Conservation (phyloP, 345 rosid species). For the Lepidium africanum region DNA sequence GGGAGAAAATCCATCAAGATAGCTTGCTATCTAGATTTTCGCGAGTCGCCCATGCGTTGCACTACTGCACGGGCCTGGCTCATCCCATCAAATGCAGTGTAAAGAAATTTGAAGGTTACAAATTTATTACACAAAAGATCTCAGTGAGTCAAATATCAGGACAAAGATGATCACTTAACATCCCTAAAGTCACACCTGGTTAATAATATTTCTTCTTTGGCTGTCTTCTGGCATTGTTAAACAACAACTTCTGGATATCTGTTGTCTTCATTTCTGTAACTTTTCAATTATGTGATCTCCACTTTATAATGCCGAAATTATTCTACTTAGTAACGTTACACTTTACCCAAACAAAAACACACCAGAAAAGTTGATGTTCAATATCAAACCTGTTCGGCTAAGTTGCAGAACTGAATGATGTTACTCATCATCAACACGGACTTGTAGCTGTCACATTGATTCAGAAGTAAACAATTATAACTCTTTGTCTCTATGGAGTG, state of each 20-base stretch:
- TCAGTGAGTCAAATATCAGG: too few relatives aligned
- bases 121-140: too few relatives aligned
- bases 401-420: slow-evolving; percentile 61
- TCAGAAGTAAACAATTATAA: background rate
- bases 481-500: too few relatives aligned
- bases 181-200: too few relatives aligned
- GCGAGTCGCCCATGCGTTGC: background rate
- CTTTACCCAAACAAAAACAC: too few relatives aligned
- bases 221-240: background rate
- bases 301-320: too few relatives aligned
- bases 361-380: background rate
- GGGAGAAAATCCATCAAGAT: background rate
- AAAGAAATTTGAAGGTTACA: too few relatives aligned
- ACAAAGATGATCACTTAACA: too few relatives aligned
- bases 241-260: slow-evolving; percentile 6
- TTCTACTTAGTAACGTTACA: too few relatives aligned
- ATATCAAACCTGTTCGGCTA: slow-evolving; percentile 77
- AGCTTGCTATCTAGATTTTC: background rate
- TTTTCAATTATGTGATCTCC: background rate
- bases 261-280: background rate
- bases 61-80: too few relatives aligned
- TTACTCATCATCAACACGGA: slow-evolving; percentile 81
- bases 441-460: slow-evolving; percentile 52
- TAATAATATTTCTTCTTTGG: too few relatives aligned
- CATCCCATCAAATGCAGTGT: too few relatives aligned